A percentile compares a stretch with the other conserved stretches of the same genome.
phyloP scores from a whole-genome alignment of 768 basidiomycete genomes.

The Chalciporus sphaerocephalus region DNA sequence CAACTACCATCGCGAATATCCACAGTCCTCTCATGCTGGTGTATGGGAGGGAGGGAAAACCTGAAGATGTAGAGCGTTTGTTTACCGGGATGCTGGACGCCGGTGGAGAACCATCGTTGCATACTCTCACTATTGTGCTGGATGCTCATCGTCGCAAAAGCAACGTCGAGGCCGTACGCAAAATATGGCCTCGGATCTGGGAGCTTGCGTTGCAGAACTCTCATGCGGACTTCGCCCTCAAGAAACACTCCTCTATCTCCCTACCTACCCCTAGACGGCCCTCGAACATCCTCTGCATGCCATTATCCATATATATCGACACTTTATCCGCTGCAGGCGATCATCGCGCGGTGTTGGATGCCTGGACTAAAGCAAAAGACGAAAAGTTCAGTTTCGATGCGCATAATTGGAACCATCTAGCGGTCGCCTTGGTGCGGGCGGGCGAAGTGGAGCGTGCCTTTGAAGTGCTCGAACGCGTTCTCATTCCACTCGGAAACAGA shows the following conservation, averaged over 20 bases:
- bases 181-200: slow-evolving; percentile 68
- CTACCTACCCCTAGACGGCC: slow-evolving; percentile 25
- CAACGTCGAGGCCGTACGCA: slow-evolving; percentile 50
- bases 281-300: slow-evolving; percentile 63
- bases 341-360: slow-evolving; percentile 55
- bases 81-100: slow-evolving; percentile 49
- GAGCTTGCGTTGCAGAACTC: slow-evolving; percentile 48
- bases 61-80: slow-evolving; percentile 54
- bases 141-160: slow-evolving; percentile 63
- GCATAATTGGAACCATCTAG: slow-evolving; percentile 89
- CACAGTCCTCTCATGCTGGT: slow-evolving; percentile 58
- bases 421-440: slow-evolving; percentile 69
- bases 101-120: slow-evolving; percentile 56
- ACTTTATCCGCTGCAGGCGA: slow-evolving; percentile 59
- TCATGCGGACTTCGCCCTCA: slow-evolving; percentile 32
- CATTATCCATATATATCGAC: slow-evolving; percentile 80
- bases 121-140: slow-evolving; percentile 60
- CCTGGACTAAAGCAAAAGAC: slow-evolving; percentile 62
- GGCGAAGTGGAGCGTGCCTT: slow-evolving; percentile 83
- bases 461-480: slow-evolving; percentile 71
- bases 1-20: slow-evolving; percentile 48
- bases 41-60: slow-evolving; percentile 41
- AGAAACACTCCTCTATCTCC: slow-evolving; percentile 12
- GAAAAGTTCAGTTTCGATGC: slow-evolving; percentile 77
- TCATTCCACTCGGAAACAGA: slow-evolving; percentile 54